Conservation (phyloP, 768 basidiomycete species). For the Russula griseocarnosa region DNA sequence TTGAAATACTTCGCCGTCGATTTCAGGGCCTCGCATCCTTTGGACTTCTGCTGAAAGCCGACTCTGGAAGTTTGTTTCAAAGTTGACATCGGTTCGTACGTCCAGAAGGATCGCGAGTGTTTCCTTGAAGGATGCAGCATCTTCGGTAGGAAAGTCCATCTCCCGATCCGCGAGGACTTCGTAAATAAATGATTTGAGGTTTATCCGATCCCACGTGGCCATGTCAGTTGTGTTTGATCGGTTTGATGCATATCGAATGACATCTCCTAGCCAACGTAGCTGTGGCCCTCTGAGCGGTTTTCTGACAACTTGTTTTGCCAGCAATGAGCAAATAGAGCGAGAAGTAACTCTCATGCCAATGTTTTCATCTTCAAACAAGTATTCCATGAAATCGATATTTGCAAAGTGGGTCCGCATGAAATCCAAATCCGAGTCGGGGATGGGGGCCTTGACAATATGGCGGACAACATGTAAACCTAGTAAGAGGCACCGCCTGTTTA, state of each 20-base stretch:
- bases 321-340: neutral
- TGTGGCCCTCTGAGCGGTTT: neutral
- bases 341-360: neutral
- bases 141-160: no score
- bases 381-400: neutral
- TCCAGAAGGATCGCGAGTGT: no score
- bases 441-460: neutral
- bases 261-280: neutral
- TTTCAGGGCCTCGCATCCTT: no score
- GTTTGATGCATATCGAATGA: neutral
- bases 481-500: neutral
- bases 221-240: neutral
- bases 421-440: neutral
- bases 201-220: neutral
- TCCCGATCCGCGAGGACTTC: neutral
- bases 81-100: no score
- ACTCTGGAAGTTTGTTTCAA: no score
- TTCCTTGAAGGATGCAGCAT: no score
- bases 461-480: neutral
- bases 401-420: neutral
- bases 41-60: no score
- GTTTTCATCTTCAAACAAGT: neutral
- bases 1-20: no score
- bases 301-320: neutral
- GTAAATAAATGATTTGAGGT: neutral